Evolutionary conservation across 768 basidiomycete genomes (phyloP), one percentile per base, ranked within the genome.

Genomic region (Kwoniella bestiolae): DNA sequence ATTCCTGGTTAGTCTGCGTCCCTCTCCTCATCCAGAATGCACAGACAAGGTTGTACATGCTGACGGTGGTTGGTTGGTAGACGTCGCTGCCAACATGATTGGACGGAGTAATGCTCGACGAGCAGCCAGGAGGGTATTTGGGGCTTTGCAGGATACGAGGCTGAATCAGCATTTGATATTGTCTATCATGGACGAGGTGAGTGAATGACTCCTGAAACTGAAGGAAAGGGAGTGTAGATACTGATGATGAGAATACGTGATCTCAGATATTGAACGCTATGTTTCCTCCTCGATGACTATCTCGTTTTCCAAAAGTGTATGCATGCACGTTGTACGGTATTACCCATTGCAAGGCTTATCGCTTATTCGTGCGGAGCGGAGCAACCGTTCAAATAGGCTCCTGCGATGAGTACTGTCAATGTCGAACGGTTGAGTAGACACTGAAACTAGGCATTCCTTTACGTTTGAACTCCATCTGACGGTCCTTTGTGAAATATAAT

Each of bases 71-170:
- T n/a, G n/a, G n/a, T n/a, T n/a, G n/a, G n/a, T 70, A 96, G 95
- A 98, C 76, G 82, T 97, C 57, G 94, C 92, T 32, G 92, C 95
- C 6, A 97, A 96, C 73, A 93, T 97, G 90, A 97, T 97, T 70
- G 96, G 96, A n/a, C 86, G 94, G 31, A 89, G 91, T 3, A 98
- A 99, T 77, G 94, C 95, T 18, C 87, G 94, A 12, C 86, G 94
- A 46, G 96, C 94, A 16, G 94, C 95, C 8, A 86, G 93, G 44
- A 86, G 93, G 53, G 91, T 96, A 66, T 97, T 98, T 79, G 89
- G 93, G 4, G 92, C 95, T 1, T 78, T 98, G 46, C 96, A 99
- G 81, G 96, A 97, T 77, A 86, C 88, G 51, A 87, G 95, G n/a
- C 84, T 98, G 32, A 96, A 95, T 80, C 92, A 95, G 76, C 94